Evolutionary conservation across 225 moss, liverwort and hornwort species (phyloP), one percentile per base, ranked within the genome.

Genomic region (Asterella californica): DNA sequence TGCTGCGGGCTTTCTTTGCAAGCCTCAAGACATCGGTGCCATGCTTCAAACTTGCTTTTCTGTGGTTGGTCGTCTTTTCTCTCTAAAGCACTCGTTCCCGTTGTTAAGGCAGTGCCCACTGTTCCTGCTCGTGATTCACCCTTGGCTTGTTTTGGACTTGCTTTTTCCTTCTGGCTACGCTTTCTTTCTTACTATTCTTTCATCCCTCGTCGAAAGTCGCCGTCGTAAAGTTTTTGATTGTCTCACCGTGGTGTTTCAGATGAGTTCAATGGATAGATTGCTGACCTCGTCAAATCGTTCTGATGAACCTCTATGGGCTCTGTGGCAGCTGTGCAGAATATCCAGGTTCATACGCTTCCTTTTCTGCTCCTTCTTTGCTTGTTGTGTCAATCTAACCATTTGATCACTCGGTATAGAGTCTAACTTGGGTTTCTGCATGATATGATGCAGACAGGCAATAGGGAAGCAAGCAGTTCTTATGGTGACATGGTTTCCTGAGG

Each of bases 401-500:
- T 61, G 9, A 61, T 25, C 61, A 21, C n/a, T 61, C 61, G 9
- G 55, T 19, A 77, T 74, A 36, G 36, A 27, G 30, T 70, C 49
- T 52, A 63, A 62, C 15, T 79, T 70, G 45, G 62, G 6, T 25
- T 10, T 24, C 54, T 59, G 36, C 55, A 37, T 59, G 33, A 2
- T 17, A 66, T 32, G 57, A 11, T 88, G 76, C 93, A 99, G 97
- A 82, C 78, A 88, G 77, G 92, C 95, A 86, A 82, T 83, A 81
- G 99, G 93, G 76, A 90, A 91, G 81, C 90, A 99, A 85, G 91
- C 93, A 78, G 77, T 93, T 37, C 79, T 91, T 83, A 86, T 82
- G 49, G 69, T 95, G 70, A 84, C 85, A 54, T 95, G 90, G 84
- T 99, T 95, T 89, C 95, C 99, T 34, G 93, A 99, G 93, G 99